phyloP scores from a whole-genome alignment of 805 yeast species.

The Cyberlindnera euphorbiiphila region DNA sequence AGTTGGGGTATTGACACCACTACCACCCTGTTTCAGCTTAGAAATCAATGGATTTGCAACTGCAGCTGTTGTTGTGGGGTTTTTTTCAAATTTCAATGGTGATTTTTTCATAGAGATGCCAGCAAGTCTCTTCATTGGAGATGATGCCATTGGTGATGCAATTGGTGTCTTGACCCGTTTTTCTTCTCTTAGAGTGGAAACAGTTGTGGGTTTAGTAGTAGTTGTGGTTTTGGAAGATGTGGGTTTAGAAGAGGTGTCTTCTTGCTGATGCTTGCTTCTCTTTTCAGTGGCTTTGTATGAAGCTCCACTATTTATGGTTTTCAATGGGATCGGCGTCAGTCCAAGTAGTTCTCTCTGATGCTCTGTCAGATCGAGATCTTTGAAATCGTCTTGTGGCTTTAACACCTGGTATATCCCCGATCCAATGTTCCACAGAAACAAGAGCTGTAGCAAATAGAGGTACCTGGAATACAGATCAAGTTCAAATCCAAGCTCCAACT shows the following conservation, averaged over 20 bases:
- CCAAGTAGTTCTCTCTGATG: slow-evolving; percentile 35
- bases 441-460: slow-evolving; percentile 21
- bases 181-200: too few species aligned
- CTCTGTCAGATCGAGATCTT: slow-evolving; percentile 30
- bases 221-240: too few species aligned
- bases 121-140: slow-evolving; percentile 18
- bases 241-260: too few species aligned
- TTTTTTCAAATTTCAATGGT: slow-evolving; percentile 4
- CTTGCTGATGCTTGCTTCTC: slow-evolving; percentile 13
- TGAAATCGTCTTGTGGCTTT: slow-evolving; percentile 29
- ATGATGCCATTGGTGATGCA: slow-evolving; percentile 29
- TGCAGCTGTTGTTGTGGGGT: slow-evolving; percentile 15
- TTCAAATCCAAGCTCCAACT: slow-evolving; percentile 10
- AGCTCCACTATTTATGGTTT: slow-evolving; percentile 19
- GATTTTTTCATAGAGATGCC: slow-evolving; percentile 2
- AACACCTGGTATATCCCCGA: slow-evolving; percentile 31
- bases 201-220: too few species aligned
- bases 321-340: slow-evolving; percentile 18
- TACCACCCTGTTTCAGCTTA: slow-evolving; percentile 5
- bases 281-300: slow-evolving; percentile 18
- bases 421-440: slow-evolving; percentile 30
- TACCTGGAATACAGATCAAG: slow-evolving; percentile 3
- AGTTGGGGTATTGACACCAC: slow-evolving; percentile 19
- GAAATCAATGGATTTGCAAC: slow-evolving; percentile 5
- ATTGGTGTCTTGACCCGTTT: slow-evolving; percentile 19